phyloP scores from a whole-genome alignment of 2,329 filamentous ascomycete genomes.

The Ophiostoma fasciatum region DNA sequence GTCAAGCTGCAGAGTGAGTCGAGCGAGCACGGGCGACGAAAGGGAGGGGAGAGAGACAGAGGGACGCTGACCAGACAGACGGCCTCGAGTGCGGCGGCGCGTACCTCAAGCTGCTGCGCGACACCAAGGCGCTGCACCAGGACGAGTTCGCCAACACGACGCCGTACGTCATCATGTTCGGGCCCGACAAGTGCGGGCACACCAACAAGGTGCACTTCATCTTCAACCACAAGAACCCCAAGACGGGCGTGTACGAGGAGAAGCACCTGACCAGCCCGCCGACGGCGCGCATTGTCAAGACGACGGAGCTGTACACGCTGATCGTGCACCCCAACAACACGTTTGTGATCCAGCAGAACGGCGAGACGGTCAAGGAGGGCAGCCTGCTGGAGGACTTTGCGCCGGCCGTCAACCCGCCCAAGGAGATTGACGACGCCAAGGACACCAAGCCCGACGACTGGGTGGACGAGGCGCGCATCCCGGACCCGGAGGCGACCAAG shows the following conservation, averaged over 20 bases:
- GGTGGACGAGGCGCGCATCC: slow-evolving; percentile 85
- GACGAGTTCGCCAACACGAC: slow-evolving; percentile 97
- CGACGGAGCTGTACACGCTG: slow-evolving; percentile 87
- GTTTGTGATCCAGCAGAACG: slow-evolving; percentile 83
- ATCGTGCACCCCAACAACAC: slow-evolving; percentile 95
- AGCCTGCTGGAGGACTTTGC: slow-evolving; percentile 87
- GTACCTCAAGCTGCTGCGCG: slow-evolving; percentile 96
- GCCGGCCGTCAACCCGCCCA: slow-evolving; percentile 81
- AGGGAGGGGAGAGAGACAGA: not conserved
- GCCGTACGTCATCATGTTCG: slow-evolving; percentile 99
- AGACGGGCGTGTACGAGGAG: slow-evolving; percentile 99
- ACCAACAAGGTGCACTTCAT: slow-evolving; percentile 99
- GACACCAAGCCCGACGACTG: slow-evolving; percentile 91
- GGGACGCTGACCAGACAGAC: slow-evolving; percentile 33
- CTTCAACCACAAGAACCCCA: slow-evolving; percentile 99
- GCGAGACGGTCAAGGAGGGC: slow-evolving; percentile 74
- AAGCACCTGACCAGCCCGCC: slow-evolving; percentile 87
- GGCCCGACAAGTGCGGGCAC: slow-evolving; percentile 95
- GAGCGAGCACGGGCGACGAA: too few relatives aligned
- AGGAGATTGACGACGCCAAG: slow-evolving; percentile 89
- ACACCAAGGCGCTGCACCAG: slow-evolving; percentile 91
- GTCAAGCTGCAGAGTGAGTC: slow-evolving; percentile 84
- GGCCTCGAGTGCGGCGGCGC: slow-evolving; percentile 95
- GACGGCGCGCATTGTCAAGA: slow-evolving; percentile 77
- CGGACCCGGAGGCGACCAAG: slow-evolving; percentile 88